Conservation (phyloP, 176 grass and related monocot species). For the Panicum miliaceum region DNA sequence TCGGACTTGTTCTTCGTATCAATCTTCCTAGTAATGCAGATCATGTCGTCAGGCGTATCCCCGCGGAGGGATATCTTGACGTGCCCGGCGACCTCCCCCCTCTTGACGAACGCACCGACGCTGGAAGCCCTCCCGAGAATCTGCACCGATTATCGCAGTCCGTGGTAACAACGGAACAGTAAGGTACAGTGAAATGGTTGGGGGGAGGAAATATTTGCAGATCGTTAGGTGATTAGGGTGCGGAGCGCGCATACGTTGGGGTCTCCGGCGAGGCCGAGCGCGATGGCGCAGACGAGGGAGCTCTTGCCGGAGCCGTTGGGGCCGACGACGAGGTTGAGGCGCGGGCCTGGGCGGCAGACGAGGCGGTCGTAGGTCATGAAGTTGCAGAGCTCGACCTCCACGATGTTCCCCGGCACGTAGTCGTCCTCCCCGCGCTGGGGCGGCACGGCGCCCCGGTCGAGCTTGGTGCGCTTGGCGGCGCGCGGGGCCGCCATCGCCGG, state of each 20-base stretch:
- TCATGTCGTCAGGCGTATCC: constrained; percentile 44
- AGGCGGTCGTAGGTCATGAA: constrained; percentile 95
- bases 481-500: constrained; percentile 53
- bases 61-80: constrained; percentile 85
- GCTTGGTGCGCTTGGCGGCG: constrained; percentile 62
- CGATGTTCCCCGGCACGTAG: constrained; percentile 89
- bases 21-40: constrained; percentile 81
- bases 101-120: constrained; percentile 79
- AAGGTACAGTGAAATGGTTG: not conserved
- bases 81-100: constrained; percentile 76
- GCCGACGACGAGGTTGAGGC: constrained; percentile 88
- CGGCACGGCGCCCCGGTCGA: constrained; percentile 4
- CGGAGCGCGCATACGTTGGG: constrained; percentile 38
- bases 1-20: constrained; percentile 85
- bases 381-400: constrained; percentile 87
- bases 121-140: constrained; percentile 87
- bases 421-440: constrained; percentile 75
- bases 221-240: not conserved
- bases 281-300: constrained; percentile 89
- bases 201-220: not conserved
- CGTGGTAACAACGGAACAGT: not conserved
- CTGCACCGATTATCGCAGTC: constrained; percentile 25
- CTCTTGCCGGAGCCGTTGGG: constrained; percentile 96
- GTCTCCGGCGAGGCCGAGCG: constrained; percentile 71
- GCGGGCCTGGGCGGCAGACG: constrained; percentile 70